phyloP scores from a whole-genome alignment of 2,329 filamentous ascomycete species.

The Aspergillus uvarum region DNA sequence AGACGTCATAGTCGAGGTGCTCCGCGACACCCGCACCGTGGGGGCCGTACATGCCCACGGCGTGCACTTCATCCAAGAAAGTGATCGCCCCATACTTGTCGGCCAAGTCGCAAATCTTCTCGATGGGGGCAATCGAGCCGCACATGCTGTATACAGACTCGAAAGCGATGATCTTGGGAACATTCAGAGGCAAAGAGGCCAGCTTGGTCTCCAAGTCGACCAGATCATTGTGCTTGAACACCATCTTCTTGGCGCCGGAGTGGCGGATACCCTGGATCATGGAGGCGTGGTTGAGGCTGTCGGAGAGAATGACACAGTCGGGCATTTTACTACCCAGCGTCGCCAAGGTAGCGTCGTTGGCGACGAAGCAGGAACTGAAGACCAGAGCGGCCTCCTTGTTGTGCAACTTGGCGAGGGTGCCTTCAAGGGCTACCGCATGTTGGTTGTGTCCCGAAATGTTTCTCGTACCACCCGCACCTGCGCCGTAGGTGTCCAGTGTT shows the following conservation, averaged over 20 bases:
- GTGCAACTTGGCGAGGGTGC: constrained; percentile 80
- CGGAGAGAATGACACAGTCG: constrained; percentile 95
- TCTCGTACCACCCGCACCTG: constrained; percentile 89
- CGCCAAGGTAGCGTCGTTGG: constrained; percentile 93
- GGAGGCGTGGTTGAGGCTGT: constrained; percentile 95
- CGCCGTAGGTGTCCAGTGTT: constrained; percentile 90
- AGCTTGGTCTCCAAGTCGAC: constrained; percentile 89
- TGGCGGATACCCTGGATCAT: constrained; percentile 99
- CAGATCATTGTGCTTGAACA: constrained; percentile 99
- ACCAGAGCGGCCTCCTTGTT: constrained; percentile 89
- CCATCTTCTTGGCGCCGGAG: constrained; percentile 93
- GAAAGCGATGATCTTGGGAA: constrained; percentile 97
- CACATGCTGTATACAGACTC: constrained; percentile 99
- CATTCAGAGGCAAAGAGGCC: constrained; percentile 76
- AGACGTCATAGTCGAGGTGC: constrained; percentile 90
- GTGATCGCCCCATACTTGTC: constrained; percentile 98
- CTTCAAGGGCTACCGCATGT: constrained; percentile 84
- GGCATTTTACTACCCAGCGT: constrained; percentile 96
- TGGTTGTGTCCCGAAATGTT: constrained; percentile 98
- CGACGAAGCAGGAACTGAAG: constrained; percentile 97
- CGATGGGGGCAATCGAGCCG: constrained; percentile 92
- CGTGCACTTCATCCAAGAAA: constrained; percentile 97
- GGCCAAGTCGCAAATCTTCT: constrained; percentile 90
- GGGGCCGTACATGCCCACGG: constrained; percentile 98
- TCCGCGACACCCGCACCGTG: constrained; percentile 94